Conservation (phyloP, 1,139 yeast species). For the Candida sanyaensis region DNA sequence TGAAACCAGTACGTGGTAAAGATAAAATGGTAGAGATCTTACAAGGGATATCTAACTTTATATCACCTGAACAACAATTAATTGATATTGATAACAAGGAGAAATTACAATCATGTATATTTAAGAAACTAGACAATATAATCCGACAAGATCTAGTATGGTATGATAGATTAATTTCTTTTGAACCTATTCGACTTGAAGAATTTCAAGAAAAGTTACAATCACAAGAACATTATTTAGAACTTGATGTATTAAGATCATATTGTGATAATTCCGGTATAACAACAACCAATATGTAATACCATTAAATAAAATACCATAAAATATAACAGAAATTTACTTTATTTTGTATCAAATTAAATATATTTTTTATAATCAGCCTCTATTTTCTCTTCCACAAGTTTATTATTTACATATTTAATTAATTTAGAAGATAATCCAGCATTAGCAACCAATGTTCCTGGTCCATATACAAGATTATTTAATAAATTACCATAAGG, state of each 20-base stretch:
- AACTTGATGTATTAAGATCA: slow-evolving; percentile 23
- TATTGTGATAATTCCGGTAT: slow-evolving; percentile 32
- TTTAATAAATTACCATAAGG: slow-evolving; percentile 35
- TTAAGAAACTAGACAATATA: slow-evolving; percentile 19
- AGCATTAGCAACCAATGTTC: slow-evolving; percentile 39
- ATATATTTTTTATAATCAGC: slow-evolving; percentile 49
- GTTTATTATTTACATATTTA: slow-evolving; percentile 31
- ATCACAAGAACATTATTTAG: slow-evolving; percentile 17
- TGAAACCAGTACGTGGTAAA: slow-evolving; percentile 34
- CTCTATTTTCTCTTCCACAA: slow-evolving; percentile 41
- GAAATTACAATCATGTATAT: slow-evolving; percentile 13
- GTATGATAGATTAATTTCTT: slow-evolving; percentile 30
- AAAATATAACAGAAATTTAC: too few species aligned
- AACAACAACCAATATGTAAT: slow-evolving; percentile 14
- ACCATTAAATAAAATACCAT: neutral
- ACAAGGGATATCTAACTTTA: slow-evolving; percentile 5
- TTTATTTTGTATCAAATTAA: slow-evolving; percentile 12
- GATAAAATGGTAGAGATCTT: slow-evolving; percentile 29
- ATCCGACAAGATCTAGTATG: slow-evolving; percentile 21
- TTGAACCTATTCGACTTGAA: slow-evolving; percentile 32
- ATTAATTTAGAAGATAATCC: slow-evolving; percentile 31
- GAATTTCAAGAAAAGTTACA: slow-evolving; percentile 25
- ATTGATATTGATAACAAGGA: slow-evolving; percentile 9
- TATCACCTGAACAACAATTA: neutral
- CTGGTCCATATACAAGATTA: slow-evolving; percentile 41